These are phyloP conservation scores for Cyberlindnera bimundalis DNA, from an alignment of 805 yeast genomes.

Conservation along the genomic window DNA sequence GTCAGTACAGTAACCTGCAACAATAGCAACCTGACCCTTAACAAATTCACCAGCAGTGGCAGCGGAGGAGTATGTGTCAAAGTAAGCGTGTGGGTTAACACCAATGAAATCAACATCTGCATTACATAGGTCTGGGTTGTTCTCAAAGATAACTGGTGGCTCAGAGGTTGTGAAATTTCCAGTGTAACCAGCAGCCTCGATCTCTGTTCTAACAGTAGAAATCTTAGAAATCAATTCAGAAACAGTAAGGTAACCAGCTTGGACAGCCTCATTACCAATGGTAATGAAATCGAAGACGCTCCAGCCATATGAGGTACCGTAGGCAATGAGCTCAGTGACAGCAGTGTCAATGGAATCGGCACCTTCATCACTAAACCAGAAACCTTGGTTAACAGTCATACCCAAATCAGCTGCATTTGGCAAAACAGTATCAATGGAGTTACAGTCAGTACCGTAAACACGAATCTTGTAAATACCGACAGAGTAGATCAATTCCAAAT, in stretches of 20 bases:
- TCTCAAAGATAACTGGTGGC: constrained; percentile 73
- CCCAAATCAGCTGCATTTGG: constrained; percentile 61
- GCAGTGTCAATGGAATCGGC: constrained; percentile 64
- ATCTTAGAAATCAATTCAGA: constrained; percentile 64
- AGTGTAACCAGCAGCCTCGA: constrained; percentile 66
- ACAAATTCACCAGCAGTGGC: constrained; percentile 69
- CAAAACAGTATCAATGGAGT: constrained; percentile 58
- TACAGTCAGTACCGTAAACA: constrained; percentile 86
- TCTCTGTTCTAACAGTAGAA: constrained; percentile 52
- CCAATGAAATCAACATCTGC: constrained; percentile 79
- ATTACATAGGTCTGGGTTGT: constrained; percentile 64
- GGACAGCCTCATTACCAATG: constrained; percentile 86
- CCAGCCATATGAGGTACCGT: constrained; percentile 56
- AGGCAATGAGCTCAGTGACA: constrained; percentile 49
- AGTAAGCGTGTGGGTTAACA: constrained; percentile 84
- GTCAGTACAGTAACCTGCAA: constrained; percentile 51
- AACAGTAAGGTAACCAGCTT: constrained; percentile 56
- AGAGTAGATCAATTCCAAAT: constrained; percentile 52
- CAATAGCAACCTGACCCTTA: constrained; percentile 54
- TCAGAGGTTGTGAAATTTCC: constrained; percentile 84
- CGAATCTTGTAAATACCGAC: constrained; percentile 68
- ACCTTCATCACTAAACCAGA: constrained; percentile 71
- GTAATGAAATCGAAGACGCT: constrained; percentile 71
- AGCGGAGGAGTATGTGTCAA: constrained; percentile 61
- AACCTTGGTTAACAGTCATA: constrained; percentile 76